Evolutionary conservation across 108 stramenopile genomes (phyloP), one percentile per base, ranked within the genome.

Genomic region (Cyclotella cryptica): DNA sequence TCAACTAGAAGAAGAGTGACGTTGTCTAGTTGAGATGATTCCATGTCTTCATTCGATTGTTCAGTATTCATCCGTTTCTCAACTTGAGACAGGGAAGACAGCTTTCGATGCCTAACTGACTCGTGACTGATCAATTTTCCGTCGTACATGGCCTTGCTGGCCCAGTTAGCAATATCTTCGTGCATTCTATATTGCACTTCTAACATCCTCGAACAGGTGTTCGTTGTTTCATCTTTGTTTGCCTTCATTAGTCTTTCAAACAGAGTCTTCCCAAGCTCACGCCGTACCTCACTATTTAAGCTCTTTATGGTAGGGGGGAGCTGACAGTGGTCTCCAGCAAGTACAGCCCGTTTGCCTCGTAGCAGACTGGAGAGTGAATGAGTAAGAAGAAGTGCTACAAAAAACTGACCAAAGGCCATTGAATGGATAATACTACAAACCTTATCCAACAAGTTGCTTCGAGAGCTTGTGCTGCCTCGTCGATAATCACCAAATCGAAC

Each of bases 401-500:
- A 47, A 5, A 9, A 10, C 43, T 59, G 9, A 59, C 3, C 59
- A 60, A 29, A 13, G 30, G 30, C 22, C 29, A 30, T 28, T n/a
- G n/a, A n/a, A n/a, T n/a, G n/a, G n/a, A n/a, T n/a, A n/a, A n/a
- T n/a, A n/a, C 14, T 46, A 76, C 55, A 46, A 17, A 76, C 75
- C 75, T 78, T 35, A 78, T 78, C 98, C 98, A 99, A 70, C 97
- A 97, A 10, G 93, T 92, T 18, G 95, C 95, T 66, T 99, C 98
- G 67, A 98, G 70, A 14, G 96, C 96, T 81, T 98, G 98, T 12
- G 98, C 99, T 10, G 98, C 98, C 78, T 99, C 99, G 74, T 99
- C 99, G 69, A 99, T 97, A n/a, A 99, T 81, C 10, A 98, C 96
- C 42, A 99, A 75, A 87, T 99, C 99, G 86, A 99, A 99, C n/a